Percentiles rank a stretch among this genome's conserved stretches.
Evolutionary conservation across 805 yeast genomes (phyloP).

Genomic region (Wickerhamomyces bovis): DNA sequence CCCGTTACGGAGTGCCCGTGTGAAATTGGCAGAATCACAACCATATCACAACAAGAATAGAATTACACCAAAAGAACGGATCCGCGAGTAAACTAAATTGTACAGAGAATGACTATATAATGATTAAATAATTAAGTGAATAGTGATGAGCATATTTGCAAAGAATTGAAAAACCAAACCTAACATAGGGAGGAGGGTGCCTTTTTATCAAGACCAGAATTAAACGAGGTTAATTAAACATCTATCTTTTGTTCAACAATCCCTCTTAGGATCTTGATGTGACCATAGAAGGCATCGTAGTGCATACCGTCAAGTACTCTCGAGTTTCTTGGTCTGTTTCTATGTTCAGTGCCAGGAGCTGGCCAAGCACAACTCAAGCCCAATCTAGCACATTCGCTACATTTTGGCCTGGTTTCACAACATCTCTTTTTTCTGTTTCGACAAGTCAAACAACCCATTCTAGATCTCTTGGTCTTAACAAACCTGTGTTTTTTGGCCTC

Average conservation of each 20-base stretch:
- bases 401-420: constrained; percentile 62
- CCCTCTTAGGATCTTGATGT: constrained; percentile 56
- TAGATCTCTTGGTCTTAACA: constrained; percentile 37
- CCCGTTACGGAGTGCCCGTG: background rate
- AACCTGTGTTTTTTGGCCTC: constrained; percentile 1
- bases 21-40: background rate
- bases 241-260: constrained; percentile 44
- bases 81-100: background rate
- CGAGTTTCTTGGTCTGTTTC: constrained; percentile 45
- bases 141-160: background rate
- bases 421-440: constrained; percentile 74
- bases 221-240: background rate
- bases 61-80: too few relatives aligned
- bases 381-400: constrained; percentile 63
- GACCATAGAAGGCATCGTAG: constrained; percentile 49
- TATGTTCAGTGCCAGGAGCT: constrained; percentile 44
- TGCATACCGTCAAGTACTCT: constrained; percentile 46
- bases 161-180: background rate
- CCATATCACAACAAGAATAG: too few relatives aligned
- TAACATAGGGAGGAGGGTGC: background rate
- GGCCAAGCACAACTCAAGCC: constrained; percentile 71
- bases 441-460: constrained; percentile 76
- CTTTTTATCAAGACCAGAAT: background rate
- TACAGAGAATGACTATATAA: background rate
- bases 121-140: background rate